A percentile compares a stretch with the other conserved stretches of the same genome.
phyloP scores from a whole-genome alignment of 2,329 filamentous ascomycete genomes.

The Camptophora hylomeconis region DNA sequence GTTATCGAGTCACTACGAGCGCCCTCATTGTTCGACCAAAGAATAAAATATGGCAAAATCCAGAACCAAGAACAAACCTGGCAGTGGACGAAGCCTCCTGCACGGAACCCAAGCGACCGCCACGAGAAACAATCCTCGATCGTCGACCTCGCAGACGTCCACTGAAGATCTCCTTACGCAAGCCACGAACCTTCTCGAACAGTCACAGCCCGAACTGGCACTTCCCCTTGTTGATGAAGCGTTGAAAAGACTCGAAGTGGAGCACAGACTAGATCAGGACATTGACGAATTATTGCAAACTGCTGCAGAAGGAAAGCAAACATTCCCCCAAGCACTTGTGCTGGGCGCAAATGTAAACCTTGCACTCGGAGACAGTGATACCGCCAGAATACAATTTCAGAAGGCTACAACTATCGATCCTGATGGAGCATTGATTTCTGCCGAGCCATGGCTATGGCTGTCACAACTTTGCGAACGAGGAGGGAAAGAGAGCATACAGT shows the following conservation, averaged over 20 bases:
- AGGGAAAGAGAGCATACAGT: constrained; percentile 45
- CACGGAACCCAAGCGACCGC: too few species aligned
- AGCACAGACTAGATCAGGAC: constrained; percentile 19
- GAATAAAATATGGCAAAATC: too few species aligned
- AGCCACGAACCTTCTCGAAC: constrained; percentile 44
- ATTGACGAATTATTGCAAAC: constrained; percentile 13
- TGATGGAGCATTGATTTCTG: constrained; percentile 57
- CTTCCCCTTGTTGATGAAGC: constrained; percentile 42
- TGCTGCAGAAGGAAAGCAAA: constrained; percentile 15
- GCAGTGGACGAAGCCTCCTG: too few species aligned
- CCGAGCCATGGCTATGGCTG: constrained; percentile 88
- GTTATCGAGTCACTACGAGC: too few species aligned
- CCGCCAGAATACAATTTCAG: constrained; percentile 59
- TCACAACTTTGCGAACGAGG: constrained; percentile 69
- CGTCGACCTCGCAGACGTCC: constrained; percentile 32
- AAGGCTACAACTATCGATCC: constrained; percentile 64
- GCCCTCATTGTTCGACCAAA: too few species aligned
- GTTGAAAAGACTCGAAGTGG: constrained; percentile 22
- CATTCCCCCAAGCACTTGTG: constrained; percentile 46
- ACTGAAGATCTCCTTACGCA: constrained; percentile 44
- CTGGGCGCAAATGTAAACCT: constrained; percentile 71
- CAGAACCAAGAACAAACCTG: too few species aligned
- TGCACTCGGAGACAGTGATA: constrained; percentile 67
- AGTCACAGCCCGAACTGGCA: constrained; percentile 44
- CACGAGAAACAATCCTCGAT: too few species aligned